Evolutionary conservation across 345 rosid species (phyloP), one percentile per base, ranked within the genome.

Genomic region (Cardamine occulta): DNA sequence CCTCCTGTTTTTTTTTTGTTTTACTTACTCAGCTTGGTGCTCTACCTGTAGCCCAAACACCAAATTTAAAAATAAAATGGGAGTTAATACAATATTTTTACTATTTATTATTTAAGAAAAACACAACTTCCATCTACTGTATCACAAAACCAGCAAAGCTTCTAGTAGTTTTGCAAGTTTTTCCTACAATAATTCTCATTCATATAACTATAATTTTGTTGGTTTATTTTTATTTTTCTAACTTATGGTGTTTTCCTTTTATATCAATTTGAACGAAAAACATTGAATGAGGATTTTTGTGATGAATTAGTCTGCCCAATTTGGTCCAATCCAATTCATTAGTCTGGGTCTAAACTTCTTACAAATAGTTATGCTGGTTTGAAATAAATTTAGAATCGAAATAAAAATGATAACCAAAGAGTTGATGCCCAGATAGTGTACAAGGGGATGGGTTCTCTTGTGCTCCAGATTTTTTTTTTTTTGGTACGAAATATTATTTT

Each of bases 31-130:
- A 35, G 79, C 74, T 42, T 80, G 72, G 23, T 68, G 79, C 31
- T 58, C 75, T 54, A n/a, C 82, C 89, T 86, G 85, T 42, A 58
- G 18, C 18, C 60, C 54, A 75, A 14, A 67, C 48, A 67, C 44
- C 66, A 37, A 19, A 63, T 18, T 53, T 0, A 0, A 55, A 48
- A 17, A 35, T 4, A 37, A 72, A 17, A 12, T 17, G 28, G 12
- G 14, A 2, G 2, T 40, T 8, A 60, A 34, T 4, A 59, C 15
- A 6, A 1, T 12, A 21, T 11, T 21, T 19, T 42, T 42, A 0
- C 6, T 42, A 42, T 14, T 42, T 42, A 14, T 14, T 42, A 42
- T 40, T 40, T 40, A 42, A 42, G 17, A 42, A 42, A 42, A 13
- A 2, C 7, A 42, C n/a, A 42, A 13, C 2, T 42, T 0, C 2